Evolutionary conservation across 1,284 basidiomycete species (phyloP).

Genomic region (Apiotrichum siamense): DNA sequence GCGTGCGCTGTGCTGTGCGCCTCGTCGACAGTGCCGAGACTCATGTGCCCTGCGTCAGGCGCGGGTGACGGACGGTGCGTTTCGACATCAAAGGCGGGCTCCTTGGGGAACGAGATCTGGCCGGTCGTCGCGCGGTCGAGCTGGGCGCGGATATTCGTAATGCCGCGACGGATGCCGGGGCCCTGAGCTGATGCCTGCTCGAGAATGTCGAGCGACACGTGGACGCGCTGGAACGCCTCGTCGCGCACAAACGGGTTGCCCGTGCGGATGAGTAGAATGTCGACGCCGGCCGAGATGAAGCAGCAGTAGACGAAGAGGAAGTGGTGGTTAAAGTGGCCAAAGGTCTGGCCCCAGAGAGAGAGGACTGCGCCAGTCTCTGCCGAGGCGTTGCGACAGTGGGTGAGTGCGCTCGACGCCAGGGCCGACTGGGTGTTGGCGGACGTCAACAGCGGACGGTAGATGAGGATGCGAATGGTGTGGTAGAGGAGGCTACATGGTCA

Average conservation of each 20-base stretch:
- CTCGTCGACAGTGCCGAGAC: not conserved
- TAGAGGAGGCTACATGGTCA: conserved; percentile 11
- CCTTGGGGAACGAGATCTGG: not conserved
- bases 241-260: conserved; percentile 17
- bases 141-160: conserved; percentile 11
- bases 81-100: not conserved
- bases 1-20: not conserved
- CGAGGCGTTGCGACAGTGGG: conserved; percentile 12
- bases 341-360: conserved; percentile 12
- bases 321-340: conserved; percentile 11
- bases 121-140: conserved; percentile 8
- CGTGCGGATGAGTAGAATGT: conserved; percentile 18
- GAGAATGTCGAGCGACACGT: conserved; percentile 13
- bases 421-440: conserved; percentile 3
- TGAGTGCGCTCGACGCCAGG: conserved; percentile 7
- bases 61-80: not conserved
- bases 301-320: conserved; percentile 15
- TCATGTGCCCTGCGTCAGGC: not conserved
- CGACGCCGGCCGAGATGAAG: conserved; percentile 14
- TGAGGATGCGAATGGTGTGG: conserved; percentile 10
- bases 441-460: conserved; percentile 15
- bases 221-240: conserved; percentile 15
- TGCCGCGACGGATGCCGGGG: conserved; percentile 14
- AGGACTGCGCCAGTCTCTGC: conserved; percentile 10
- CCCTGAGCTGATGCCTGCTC: conserved; percentile 15